Evolutionary conservation across 2,329 filamentous ascomycete genomes (phyloP), one percentile per base, ranked within the genome.

Genomic region (Xylariaceae sp.): DNA sequence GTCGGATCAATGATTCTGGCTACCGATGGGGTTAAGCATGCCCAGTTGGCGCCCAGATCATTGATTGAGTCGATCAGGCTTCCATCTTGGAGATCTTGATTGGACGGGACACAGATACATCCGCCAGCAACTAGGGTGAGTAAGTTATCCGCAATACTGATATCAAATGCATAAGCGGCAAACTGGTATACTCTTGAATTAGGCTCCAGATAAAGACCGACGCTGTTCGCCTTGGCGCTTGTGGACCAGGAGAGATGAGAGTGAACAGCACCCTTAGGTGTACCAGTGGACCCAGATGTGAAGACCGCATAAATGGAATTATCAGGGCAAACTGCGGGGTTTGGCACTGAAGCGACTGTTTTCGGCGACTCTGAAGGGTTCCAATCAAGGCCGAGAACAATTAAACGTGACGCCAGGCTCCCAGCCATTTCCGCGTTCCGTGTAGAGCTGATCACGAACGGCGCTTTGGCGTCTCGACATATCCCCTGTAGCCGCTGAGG

Each of bases 251-350:
- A 58, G 6, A 28, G 26, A 58, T 83, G 80, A 0, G 82, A 83
- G 24, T 87, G 76, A 4, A 81, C 66, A 8, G 86, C 79, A 19
- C 82, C 82, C 65, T 86, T 86, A 0, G 82, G 84, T 34, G 73
- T 74, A 4, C 83, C 84, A 11, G 83, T 87, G 56, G 79, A 84
- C 16, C 84, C 83, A 50, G 81, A 82, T 0, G 82, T 86, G 65
- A 82, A 86, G 1, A 86, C 77, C 2, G 78, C 78, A 64, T 86
- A 87, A 6, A 49, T 52, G 1, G 58, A 46, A 16, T 46, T 55
- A 12, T 29, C 23, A 0, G 46, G 50, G 14, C 39, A 39, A 21
- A 23, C 33, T 7, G 34, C 7, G 2, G 26, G 26, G 5, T 44
- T 36, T 6, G 49, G 33, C 4, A 50, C 19, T 3, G 23, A 17